A percentile compares a stretch with the other conserved stretches of the same genome.
Evolutionary conservation across 2,329 filamentous ascomycete genomes (phyloP).

Genomic region (Sarocladium brachiariae): DNA sequence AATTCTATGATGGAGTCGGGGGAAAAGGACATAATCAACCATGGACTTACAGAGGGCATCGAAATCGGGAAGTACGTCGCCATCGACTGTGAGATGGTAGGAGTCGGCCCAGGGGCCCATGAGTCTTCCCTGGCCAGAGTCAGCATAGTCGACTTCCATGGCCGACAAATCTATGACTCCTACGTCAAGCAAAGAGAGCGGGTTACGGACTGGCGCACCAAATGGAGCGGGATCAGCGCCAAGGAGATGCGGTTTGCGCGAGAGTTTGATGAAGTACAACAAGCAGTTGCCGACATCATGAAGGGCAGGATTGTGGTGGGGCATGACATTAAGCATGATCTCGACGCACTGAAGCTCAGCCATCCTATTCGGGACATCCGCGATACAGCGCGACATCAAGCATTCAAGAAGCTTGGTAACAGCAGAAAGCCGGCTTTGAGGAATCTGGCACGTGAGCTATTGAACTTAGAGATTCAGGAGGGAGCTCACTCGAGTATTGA

Average conservation of each 20-base stretch:
- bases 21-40: constrained; percentile 50
- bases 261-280: constrained; percentile 70
- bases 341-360: constrained; percentile 67
- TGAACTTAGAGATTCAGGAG: constrained; percentile 56
- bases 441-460: constrained; percentile 47
- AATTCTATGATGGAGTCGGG: constrained; percentile 40
- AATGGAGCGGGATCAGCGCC: constrained; percentile 73
- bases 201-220: constrained; percentile 86
- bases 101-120: constrained; percentile 63
- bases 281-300: constrained; percentile 61
- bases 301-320: constrained; percentile 69
- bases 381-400: constrained; percentile 73
- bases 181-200: constrained; percentile 72
- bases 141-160: constrained; percentile 89
- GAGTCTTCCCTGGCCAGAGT: constrained; percentile 77
- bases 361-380: constrained; percentile 74
- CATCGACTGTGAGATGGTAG: constrained; percentile 98
- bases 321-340: constrained; percentile 74
- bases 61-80: constrained; percentile 85
- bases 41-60: constrained; percentile 52
- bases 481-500: constrained; percentile 61
- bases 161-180: constrained; percentile 87
- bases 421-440: constrained; percentile 64
- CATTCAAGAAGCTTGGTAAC: constrained; percentile 62
- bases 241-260: constrained; percentile 65